These are phyloP conservation scores for Leishmania tropica DNA, from an alignment of 208 protist genomes.

Conservation along the genomic window DNA sequence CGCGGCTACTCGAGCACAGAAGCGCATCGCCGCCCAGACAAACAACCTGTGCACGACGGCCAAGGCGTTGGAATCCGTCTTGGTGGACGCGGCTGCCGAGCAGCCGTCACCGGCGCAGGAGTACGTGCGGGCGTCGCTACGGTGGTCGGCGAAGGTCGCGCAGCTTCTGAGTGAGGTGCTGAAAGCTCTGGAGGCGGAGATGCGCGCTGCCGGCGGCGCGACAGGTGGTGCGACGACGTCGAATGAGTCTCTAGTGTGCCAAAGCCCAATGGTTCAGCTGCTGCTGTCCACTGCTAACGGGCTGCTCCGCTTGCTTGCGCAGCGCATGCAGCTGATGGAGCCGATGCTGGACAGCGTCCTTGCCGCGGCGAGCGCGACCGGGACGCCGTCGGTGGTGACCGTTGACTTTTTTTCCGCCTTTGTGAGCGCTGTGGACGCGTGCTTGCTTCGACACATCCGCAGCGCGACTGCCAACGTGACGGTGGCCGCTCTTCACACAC, in stretches of 20 bases:
- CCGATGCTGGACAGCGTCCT: conserved; percentile 21
- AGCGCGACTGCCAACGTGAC: conserved; percentile 2
- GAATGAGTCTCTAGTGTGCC: not conserved
- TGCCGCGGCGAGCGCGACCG: conserved; percentile 10
- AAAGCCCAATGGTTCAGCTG: not conserved
- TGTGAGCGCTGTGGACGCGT: conserved; percentile 10
- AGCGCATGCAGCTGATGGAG: conserved; percentile 32
- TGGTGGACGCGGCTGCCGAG: conserved; percentile 18
- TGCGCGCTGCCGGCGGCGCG: not conserved
- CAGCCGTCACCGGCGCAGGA: conserved; percentile 21
- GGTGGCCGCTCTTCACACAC: not conserved
- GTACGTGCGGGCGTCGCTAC: conserved; percentile 26
- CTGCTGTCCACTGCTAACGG: conserved; percentile 22
- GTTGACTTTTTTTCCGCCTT: conserved; percentile 24
- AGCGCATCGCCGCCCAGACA: conserved; percentile 1
- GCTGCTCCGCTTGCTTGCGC: conserved; percentile 23
- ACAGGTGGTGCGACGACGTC: not conserved
- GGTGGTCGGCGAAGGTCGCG: conserved; percentile 9
- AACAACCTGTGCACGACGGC: not conserved
- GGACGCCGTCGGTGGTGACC: conserved; percentile 11
- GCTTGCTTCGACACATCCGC: conserved; percentile 20
- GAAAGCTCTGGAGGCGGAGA: not conserved
- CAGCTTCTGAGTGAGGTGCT: conserved; percentile 16
- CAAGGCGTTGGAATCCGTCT: not conserved
- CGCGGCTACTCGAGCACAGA: not conserved